Evolutionary conservation across 371 early-diverging fungal species (phyloP), one percentile per base, ranked within the genome.

Genomic region (Mortierella polycephala): DNA sequence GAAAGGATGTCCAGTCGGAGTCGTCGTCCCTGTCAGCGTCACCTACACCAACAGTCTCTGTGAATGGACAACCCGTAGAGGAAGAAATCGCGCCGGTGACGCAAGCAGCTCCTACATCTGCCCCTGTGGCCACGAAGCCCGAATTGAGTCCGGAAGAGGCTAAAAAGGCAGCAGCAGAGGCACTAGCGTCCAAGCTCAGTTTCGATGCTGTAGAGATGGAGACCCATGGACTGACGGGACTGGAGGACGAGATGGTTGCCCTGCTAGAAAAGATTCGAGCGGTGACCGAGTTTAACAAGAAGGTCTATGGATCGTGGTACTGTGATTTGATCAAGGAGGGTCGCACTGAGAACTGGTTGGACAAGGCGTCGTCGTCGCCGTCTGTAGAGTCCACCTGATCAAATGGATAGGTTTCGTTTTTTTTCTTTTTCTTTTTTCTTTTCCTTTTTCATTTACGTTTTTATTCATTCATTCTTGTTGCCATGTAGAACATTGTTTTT

Each of bases 241-340:
- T 77, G 11, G 79, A 77, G 41, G 79, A 77, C 51, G 79, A 77
- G 73, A 77, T 77, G 79, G 45, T 45, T 41, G 79, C 72, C 23
- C 47, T 77, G 50, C 55, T 77, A 62, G 79, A 77, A 50, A 71
- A 72, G 69, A 71, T 77, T n/a, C 65, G 79, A 39, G 72, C 73
- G 10, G 72, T 77, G 42, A 64, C 62, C 49, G 79, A 77, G 66
- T 77, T 72, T 45, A 77, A 77, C 57, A 71, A 71, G 69, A 77
- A 77, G 73, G 79, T 77, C 39, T 77, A 77, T 50, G 79, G 79
- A 39, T 60, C 66, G 4, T 77, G 72, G 72, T 77, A 77, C 47
- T 66, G 72, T 11, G 79, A 77, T 54, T 46, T 77, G 64, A 63
- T 77, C 39, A 77, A 64, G 45, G 64, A 71, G 30, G 79, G 79